Evolutionary conservation across 768 basidiomycete species (phyloP).

Genomic region (Rhodotorula kratochvilovae): DNA sequence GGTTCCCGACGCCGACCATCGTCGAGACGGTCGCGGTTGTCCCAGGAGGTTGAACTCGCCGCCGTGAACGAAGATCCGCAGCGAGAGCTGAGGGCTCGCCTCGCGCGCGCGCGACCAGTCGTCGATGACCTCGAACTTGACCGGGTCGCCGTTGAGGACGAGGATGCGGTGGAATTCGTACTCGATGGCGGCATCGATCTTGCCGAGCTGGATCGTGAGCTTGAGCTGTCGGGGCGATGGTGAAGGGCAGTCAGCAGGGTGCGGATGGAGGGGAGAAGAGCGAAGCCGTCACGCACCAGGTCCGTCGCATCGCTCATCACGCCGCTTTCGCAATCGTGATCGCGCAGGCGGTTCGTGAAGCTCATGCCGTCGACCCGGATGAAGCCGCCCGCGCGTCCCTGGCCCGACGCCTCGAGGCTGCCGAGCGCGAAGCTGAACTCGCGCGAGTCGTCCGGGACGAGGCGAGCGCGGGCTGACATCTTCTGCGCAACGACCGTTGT

Average conservation of each 20-base stretch:
- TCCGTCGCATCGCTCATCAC: not conserved
- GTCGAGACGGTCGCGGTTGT: conserved; percentile 74
- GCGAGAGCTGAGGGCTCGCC: not conserved
- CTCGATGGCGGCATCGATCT: conserved; percentile 42
- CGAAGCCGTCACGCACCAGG: not conserved
- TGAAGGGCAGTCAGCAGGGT: not conserved
- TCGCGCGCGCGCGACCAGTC: conserved; percentile 60
- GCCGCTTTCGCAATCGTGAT: not conserved
- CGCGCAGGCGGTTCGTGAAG: conserved; percentile 58
- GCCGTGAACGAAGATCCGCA: not conserved
- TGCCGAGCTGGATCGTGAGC: conserved; percentile 21
- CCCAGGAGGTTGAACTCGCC: conserved; percentile 60
- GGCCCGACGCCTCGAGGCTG: conserved; percentile 56
- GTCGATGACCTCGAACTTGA: conserved; percentile 68
- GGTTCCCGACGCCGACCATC: conserved; percentile 66
- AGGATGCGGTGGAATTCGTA: conserved; percentile 9
- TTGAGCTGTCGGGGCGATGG: conserved; percentile 1
- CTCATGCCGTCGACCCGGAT: conserved; percentile 64
- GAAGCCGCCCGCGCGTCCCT: conserved; percentile 61
- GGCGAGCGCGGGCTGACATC: conserved; percentile 63
- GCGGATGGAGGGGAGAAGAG: not conserved
- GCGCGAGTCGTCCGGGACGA: conserved; percentile 59
- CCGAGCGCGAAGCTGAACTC: conserved; percentile 63
- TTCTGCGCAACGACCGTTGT: conserved; percentile 60
- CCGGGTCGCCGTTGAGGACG: conserved; percentile 64